phyloP scores from a whole-genome alignment of 2,329 filamentous ascomycete species.

The Calonectria montana region DNA sequence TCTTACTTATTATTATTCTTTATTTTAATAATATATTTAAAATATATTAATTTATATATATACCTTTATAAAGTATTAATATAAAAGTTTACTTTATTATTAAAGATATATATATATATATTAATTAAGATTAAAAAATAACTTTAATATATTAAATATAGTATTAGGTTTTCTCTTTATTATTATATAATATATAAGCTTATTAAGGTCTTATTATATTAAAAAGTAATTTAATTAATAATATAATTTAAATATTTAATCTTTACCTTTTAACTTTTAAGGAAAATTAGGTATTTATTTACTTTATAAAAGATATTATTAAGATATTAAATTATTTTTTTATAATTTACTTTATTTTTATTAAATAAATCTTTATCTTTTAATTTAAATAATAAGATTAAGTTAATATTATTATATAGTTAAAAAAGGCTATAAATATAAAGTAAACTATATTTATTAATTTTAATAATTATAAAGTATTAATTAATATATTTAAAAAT shows the following conservation, averaged over 20 bases:
- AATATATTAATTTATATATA: background rate
- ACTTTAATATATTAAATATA: background rate
- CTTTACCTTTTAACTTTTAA: background rate
- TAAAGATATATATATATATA: conserved; percentile 7
- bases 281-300: conserved; percentile 9
- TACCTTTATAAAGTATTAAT: too few relatives aligned
- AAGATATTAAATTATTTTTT: background rate
- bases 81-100: conserved; percentile 10
- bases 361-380: background rate
- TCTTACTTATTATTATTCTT: background rate
- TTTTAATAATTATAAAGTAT: background rate
- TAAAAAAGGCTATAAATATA: conserved; percentile 5
- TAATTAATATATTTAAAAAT: background rate
- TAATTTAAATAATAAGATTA: background rate
- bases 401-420: conserved; percentile 1
- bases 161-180: too few relatives aligned
- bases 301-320: too few relatives aligned
- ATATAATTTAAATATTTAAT: background rate
- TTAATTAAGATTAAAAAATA: background rate
- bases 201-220: too few relatives aligned
- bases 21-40: conserved; percentile 9
- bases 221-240: background rate
- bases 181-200: too few relatives aligned
- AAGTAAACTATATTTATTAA: background rate
- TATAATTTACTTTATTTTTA: background rate